These are phyloP conservation scores for Wilhelminamyces savonicus DNA, from an alignment of 805 yeast genomes.

Conservation along the genomic window DNA sequence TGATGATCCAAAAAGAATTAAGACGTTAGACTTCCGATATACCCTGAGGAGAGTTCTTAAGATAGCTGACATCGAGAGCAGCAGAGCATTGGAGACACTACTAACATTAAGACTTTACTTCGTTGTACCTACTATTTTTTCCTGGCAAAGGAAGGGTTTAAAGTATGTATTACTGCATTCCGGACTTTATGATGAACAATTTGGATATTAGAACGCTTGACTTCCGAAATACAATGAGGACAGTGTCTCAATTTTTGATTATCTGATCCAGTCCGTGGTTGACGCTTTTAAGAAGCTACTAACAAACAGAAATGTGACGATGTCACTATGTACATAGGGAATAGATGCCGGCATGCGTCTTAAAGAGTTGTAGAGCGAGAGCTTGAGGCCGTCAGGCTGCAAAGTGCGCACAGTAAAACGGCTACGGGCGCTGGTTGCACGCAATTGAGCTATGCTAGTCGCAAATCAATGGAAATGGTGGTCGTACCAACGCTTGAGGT, in stretches of 20 bases:
- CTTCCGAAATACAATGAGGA: constrained; percentile 22
- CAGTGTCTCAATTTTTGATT: constrained; percentile 11
- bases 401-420: no score
- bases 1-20: constrained; percentile 30
- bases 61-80: no score
- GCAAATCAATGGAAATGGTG: no score
- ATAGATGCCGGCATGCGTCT: not conserved
- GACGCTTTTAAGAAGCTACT: not conserved
- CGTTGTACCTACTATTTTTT: no score
- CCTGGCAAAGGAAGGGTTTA: no score
- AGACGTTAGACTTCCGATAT: constrained; percentile 6
- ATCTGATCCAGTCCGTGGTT: constrained; percentile 7
- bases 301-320: not conserved
- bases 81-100: no score
- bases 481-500: no score
- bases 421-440: no score
- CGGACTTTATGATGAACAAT: constrained; percentile 18
- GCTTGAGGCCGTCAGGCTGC: no score
- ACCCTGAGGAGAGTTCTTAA: constrained; percentile 1
- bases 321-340: not conserved
- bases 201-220: constrained; percentile 23
- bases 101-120: no score
- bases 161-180: no score
- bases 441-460: no score
- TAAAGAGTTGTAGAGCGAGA: not conserved